Base-by-base conservation (phyloP, 495 filamentous ascomycete genomes). In the Astrothelium subdiscretum region DNA sequence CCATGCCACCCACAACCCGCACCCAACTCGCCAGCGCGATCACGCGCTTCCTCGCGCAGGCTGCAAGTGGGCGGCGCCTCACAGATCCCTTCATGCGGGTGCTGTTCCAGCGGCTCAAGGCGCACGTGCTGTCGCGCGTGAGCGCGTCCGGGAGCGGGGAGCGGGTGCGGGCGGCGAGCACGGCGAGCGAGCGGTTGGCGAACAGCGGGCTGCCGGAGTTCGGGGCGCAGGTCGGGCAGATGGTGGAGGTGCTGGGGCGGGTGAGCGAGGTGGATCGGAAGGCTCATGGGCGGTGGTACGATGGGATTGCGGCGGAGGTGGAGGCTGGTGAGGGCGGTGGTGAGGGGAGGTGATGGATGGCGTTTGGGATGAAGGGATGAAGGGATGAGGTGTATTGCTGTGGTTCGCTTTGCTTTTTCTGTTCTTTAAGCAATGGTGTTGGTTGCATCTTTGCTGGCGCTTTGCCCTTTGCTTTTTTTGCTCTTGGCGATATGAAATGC, bases 191-290 rank as follows among this genome's bases (percentile, higher is more conserved):
- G 73, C 87, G 85, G 54, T 78, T 98, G 18, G 88, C 89, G 1
- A 80, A 82, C 1, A 81, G 86, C 42, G 95, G 94, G 0, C 80
- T 97, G 74, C 84, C 87, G 0, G 94, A 98, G 74, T 96, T 95
- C 74, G 87, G 92, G n/a, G 83, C 77, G 57, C 85, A 85, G 69
- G 84, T 97, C n/a, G 85, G 88, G 5, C 83, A 85, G 32, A 80
- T 96, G 65, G 87, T 91, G 15, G 92, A 96, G 15, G 85, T 88
- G 74, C 71, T 95, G 65, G 80, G 81, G 62, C 84, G 81, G 69
- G 84, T 96, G 27, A 84, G 86, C 12, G 80, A 81, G 48, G 87
- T 96, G 35, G 92, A 97, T 73, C 85, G 90, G 71, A 79, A 83
- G 59, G 83, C 85, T 48, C 95, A 97, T 76, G 83, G 83, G 29